Conservation (phyloP, 2,329 filamentous ascomycete genomes). For the Pleoardoris graminearum region DNA sequence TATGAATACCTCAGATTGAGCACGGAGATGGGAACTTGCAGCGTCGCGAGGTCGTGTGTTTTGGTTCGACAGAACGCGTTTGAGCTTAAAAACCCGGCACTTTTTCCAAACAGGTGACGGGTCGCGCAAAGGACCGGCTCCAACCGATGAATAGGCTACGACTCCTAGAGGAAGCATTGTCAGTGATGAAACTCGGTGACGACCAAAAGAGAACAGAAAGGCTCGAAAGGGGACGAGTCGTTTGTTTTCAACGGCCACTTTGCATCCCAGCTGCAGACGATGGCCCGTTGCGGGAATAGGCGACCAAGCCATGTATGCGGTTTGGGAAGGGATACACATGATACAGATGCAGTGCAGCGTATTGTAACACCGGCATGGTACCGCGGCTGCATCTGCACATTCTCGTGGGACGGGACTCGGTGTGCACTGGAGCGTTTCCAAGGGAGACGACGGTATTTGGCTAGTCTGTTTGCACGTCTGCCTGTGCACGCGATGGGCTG, state of each 20-base stretch:
- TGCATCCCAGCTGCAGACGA: conserved; percentile 34
- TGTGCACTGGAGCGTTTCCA: conserved; percentile 7
- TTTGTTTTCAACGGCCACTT: conserved; percentile 39
- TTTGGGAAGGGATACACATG: conserved; percentile 35
- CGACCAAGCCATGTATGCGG: conserved; percentile 36
- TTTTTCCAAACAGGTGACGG: conserved; percentile 39
- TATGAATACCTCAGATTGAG: conserved; percentile 3
- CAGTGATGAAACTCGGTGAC: conserved; percentile 31
- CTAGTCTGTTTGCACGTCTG: background rate
- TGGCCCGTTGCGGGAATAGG: conserved; percentile 32
- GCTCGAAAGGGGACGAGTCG: conserved; percentile 31
- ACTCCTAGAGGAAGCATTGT: conserved; percentile 48
- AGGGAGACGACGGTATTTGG: conserved; percentile 2
- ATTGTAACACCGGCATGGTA: conserved; percentile 35
- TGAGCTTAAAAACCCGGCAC: conserved; percentile 34
- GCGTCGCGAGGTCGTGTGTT: conserved; percentile 32
- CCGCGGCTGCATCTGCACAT: conserved; percentile 31
- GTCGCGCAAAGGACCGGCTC: conserved; percentile 40
- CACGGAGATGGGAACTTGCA: conserved; percentile 31
- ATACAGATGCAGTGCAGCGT: conserved; percentile 33
- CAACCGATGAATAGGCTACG: conserved; percentile 41
- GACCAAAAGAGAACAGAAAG: conserved; percentile 21
- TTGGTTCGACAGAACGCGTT: conserved; percentile 32
- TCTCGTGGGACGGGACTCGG: conserved; percentile 28
- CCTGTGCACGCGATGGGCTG: background rate